Evolutionary conservation across 2,329 filamentous ascomycete species (phyloP).

Genomic region (Penicillium sp.): DNA sequence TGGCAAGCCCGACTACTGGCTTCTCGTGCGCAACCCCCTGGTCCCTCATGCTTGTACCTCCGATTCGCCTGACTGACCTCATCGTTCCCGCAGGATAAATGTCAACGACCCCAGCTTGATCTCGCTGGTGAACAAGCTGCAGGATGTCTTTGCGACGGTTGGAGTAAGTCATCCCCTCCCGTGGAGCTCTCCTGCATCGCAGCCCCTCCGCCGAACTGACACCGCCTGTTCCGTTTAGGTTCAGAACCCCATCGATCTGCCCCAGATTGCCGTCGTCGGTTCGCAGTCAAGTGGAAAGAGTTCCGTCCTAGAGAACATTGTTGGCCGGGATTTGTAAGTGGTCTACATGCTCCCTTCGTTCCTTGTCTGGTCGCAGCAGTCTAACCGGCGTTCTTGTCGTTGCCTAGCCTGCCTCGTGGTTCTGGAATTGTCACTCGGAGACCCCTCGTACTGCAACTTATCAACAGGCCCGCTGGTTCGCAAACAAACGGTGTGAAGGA

Average conservation of each 20-base stretch:
- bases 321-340: slow-evolving; percentile 93
- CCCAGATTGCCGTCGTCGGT: slow-evolving; percentile 94
- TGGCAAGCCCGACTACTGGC: slow-evolving; percentile 38
- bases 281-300: slow-evolving; percentile 99
- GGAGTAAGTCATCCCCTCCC: slow-evolving; percentile 52
- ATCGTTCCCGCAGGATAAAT: slow-evolving; percentile 56
- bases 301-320: slow-evolving; percentile 97
- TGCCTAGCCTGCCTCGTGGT: slow-evolving; percentile 88
- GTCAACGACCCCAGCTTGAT: slow-evolving; percentile 63
- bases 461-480: slow-evolving; percentile 69
- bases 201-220: too few relatives aligned
- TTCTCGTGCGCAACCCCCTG: slow-evolving; percentile 37
- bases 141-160: slow-evolving; percentile 98
- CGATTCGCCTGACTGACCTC: slow-evolving; percentile 23
- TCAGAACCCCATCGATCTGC: slow-evolving; percentile 97
- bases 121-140: slow-evolving; percentile 92
- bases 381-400: too few relatives aligned
- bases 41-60: too few relatives aligned
- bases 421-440: slow-evolving; percentile 94
- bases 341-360: background rate
- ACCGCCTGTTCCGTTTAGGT: slow-evolving; percentile 49
- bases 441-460: slow-evolving; percentile 92
- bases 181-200: too few relatives aligned
- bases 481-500: slow-evolving; percentile 65
- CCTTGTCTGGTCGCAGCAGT: too few relatives aligned